These are phyloP conservation scores for Aureobasidium subglaciale DNA, from an alignment of 2,329 filamentous ascomycete genomes.

Conservation along the genomic window DNA sequence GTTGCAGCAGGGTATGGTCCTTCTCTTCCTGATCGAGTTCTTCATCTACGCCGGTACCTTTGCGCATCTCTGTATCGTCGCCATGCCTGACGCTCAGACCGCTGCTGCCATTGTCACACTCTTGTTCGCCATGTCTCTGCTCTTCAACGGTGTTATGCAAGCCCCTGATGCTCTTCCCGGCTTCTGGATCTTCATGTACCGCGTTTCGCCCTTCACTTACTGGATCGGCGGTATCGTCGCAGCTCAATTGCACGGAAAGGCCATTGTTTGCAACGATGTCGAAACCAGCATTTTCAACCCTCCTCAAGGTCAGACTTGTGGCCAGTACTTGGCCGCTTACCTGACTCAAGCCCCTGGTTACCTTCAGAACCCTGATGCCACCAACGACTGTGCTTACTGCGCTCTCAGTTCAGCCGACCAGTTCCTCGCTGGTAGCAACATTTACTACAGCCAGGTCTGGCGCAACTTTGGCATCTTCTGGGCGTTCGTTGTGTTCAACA, in stretches of 20 bases:
- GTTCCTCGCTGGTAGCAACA: constrained; percentile 38
- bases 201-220: constrained; percentile 60
- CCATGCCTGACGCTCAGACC: constrained; percentile 61
- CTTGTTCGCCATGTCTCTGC: constrained; percentile 40
- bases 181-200: constrained; percentile 76
- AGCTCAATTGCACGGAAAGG: constrained; percentile 36
- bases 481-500: constrained; percentile 59
- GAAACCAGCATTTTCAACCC: constrained; percentile 39
- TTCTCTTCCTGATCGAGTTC: constrained; percentile 51
- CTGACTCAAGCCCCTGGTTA: constrained; percentile 34
- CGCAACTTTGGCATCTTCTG: constrained; percentile 65
- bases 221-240: constrained; percentile 39
- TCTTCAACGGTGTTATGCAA: constrained; percentile 54
- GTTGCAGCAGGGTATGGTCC: constrained; percentile 56
- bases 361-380: constrained; percentile 39
- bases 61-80: constrained; percentile 65
- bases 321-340: constrained; percentile 39
- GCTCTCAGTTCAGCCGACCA: constrained; percentile 38
- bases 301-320: constrained; percentile 35
- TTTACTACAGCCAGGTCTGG: constrained; percentile 49
- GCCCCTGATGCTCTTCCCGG: constrained; percentile 51
- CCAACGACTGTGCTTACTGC: constrained; percentile 45
- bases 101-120: constrained; percentile 52
- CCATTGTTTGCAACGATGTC: constrained; percentile 40
- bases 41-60: constrained; percentile 67